Evolutionary conservation across 164 flowering plant genomes (phyloP).

Genomic region (Umbellularia californica): DNA sequence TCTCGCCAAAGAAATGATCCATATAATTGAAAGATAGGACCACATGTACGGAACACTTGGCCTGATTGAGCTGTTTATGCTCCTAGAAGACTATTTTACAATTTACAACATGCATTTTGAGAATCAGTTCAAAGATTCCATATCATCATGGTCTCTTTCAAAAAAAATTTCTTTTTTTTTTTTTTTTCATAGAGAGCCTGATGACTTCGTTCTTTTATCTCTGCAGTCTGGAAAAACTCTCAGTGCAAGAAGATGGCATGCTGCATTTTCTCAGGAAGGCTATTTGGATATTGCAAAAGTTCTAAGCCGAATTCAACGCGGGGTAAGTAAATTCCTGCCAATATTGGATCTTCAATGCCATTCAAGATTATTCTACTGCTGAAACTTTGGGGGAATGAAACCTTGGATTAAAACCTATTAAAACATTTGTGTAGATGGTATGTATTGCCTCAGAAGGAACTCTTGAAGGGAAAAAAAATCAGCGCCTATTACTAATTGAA

Average conservation of each 20-base stretch:
- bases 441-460: neutral
- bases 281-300: constrained; percentile 79
- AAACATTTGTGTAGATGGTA: neutral
- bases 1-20: too few relatives aligned
- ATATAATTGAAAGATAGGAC: too few relatives aligned
- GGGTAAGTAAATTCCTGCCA: constrained; percentile 41
- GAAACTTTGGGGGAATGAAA: constrained; percentile 1
- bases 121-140: too few relatives aligned
- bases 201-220: neutral
- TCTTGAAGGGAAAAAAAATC: neutral
- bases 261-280: constrained; percentile 76
- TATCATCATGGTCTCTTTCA: too few relatives aligned
- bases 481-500: too few relatives aligned
- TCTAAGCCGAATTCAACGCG: constrained; percentile 78
- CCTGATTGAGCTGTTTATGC: too few relatives aligned
- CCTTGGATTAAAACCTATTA: neutral
- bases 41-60: too few relatives aligned
- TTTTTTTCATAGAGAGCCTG: neutral
- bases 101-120: too few relatives aligned
- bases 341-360: neutral
- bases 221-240: constrained; percentile 78
- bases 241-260: constrained; percentile 79
- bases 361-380: neutral
- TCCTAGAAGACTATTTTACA: too few relatives aligned
- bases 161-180: too few relatives aligned